Conservation (phyloP, 345 rosid species). For the Hypericum perforatum region DNA sequence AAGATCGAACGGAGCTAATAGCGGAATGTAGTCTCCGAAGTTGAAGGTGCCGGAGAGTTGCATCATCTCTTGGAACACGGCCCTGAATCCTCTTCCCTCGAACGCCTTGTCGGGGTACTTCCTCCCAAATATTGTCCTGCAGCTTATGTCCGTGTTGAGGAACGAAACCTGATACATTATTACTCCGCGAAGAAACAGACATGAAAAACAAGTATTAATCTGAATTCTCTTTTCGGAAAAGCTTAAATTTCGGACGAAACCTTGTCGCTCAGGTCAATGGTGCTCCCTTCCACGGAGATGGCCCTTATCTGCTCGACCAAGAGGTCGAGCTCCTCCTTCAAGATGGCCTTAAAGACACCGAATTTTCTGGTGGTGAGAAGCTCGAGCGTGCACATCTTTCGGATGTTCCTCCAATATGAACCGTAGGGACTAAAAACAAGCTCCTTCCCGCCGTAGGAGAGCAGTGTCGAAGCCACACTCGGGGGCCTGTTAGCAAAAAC, state of each 20-base stretch:
- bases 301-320: constrained; percentile 17
- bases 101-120: constrained; percentile 17
- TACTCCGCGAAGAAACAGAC: too few relatives aligned
- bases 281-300: constrained; percentile 7
- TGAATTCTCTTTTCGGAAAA: too few relatives aligned
- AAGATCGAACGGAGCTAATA: constrained; percentile 23
- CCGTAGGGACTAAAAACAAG: too few relatives aligned
- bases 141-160: constrained; percentile 25
- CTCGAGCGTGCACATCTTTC: too few relatives aligned
- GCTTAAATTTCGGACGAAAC: too few relatives aligned
- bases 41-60: too few relatives aligned
- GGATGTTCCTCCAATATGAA: too few relatives aligned
- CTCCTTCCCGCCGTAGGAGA: constrained; percentile 18
- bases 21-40: too few relatives aligned
- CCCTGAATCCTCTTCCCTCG: constrained; percentile 31
- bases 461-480: constrained; percentile 12
- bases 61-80: constrained; percentile 33
- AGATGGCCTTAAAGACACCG: constrained; percentile 18
- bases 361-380: constrained; percentile 27
- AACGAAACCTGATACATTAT: too few relatives aligned
- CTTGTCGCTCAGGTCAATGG: constrained; percentile 29
- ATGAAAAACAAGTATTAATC: too few relatives aligned
- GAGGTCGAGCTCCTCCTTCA: constrained; percentile 27
- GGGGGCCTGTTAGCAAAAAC: constrained; percentile 31
- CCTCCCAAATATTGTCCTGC: constrained; percentile 51